Base-by-base conservation (phyloP, 768 basidiomycete genomes). In the Cystobasidiopsis lactophilus region DNA sequence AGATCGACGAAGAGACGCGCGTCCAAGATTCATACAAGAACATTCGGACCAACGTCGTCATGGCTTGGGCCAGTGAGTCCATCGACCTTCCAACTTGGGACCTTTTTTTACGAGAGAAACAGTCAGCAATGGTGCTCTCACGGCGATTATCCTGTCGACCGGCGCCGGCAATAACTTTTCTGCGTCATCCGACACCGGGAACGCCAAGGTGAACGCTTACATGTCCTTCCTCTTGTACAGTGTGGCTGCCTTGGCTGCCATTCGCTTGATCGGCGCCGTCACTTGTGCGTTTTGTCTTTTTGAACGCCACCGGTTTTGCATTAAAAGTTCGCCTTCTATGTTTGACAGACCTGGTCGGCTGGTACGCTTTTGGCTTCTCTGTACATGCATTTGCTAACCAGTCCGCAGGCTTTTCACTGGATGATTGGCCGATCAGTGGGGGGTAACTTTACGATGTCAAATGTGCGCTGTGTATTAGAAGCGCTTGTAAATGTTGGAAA, bases 21-120 rank as follows among this genome's bases (percentile, higher is more conserved):
- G 77, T 85, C 65, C 82, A 86, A 64, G 85, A 89, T 70, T 85
- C 82, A 66, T 89, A 89, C 65, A 72, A 80, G 58, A 75, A 74
- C 5, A 89, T 95, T 67, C 73, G 91, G 57, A 96, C 91, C 2
- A 91, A 91, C 74, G 83, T 91, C 30, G 47, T 53, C 52, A 52
- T 37, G 23, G 7, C 24, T 37, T n/a, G 45, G 50, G 24, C 44
- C 24, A 46, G 50, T 51, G 26, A 40, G 50, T 44, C 7, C 7
- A 19, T 14, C 19, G 14, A 39, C 38, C 14, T 14, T 39, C 38
- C 14, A 14, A 14, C 14, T 39, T 14, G 14, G 19, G 19, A 14
- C 38, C 19, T 14, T 39, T 14, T 39, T 19, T 19, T 19, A 39
- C 38, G 38, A 14, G 14, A 39, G 38, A 19, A 14, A 16, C 33